Percentiles rank a stretch among this genome's conserved stretches.
Conservation (phyloP, 805 yeast species). For the Yarrowia keelungensis region DNA sequence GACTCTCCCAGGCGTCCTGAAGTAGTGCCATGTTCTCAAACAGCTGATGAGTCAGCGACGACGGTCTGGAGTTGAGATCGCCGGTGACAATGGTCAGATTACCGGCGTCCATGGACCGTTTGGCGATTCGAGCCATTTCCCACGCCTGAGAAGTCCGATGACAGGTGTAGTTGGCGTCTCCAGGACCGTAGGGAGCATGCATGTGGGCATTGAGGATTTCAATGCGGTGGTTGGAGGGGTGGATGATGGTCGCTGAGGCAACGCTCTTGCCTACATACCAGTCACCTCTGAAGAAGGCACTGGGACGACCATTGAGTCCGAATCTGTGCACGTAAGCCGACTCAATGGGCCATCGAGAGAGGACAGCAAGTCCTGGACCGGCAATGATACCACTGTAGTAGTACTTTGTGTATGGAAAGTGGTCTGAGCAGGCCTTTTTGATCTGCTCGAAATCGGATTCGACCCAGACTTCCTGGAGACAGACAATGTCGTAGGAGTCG, state of each 20-base stretch:
- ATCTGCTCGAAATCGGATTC: slow-evolving; percentile 80
- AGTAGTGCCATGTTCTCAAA: slow-evolving; percentile 73
- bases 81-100: slow-evolving; percentile 90
- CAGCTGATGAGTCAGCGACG: slow-evolving; percentile 78
- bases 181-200: slow-evolving; percentile 95
- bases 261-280: slow-evolving; percentile 96
- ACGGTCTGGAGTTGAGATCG: slow-evolving; percentile 89
- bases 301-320: slow-evolving; percentile 92
- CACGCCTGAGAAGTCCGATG: slow-evolving; percentile 96
- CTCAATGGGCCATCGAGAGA: slow-evolving; percentile 84
- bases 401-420: slow-evolving; percentile 69
- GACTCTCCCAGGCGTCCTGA: slow-evolving; percentile 80
- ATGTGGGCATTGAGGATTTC: slow-evolving; percentile 90
- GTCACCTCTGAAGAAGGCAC: slow-evolving; percentile 93
- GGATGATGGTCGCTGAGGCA: slow-evolving; percentile 71
- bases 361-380: slow-evolving; percentile 90
- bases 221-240: slow-evolving; percentile 58
- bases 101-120: slow-evolving; percentile 70
- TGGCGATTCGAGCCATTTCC: slow-evolving; percentile 80
- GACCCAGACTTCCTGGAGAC: slow-evolving; percentile 96
- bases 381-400: slow-evolving; percentile 85
- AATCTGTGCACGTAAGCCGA: slow-evolving; percentile 80
- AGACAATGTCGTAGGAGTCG: slow-evolving; percentile 76
- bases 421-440: slow-evolving; percentile 53
- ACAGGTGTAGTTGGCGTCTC: slow-evolving; percentile 88